These are phyloP conservation scores for Nakazawaea wickerhamii DNA, from an alignment of 805 yeast species.

Conservation along the genomic window DNA sequence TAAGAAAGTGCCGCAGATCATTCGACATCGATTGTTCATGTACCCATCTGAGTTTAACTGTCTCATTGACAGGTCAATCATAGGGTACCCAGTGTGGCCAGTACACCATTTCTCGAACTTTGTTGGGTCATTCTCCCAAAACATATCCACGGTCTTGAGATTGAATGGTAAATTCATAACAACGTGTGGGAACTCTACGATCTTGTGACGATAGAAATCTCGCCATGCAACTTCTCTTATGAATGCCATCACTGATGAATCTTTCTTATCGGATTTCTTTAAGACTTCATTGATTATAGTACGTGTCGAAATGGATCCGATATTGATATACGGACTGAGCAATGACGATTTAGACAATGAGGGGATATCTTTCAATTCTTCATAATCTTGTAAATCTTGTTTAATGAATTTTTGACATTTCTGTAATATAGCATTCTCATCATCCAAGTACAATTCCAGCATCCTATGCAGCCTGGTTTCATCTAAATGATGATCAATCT, in stretches of 20 bases:
- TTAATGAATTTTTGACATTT: conserved; percentile 15
- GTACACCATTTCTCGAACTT: conserved; percentile 45
- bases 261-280: conserved; percentile 21
- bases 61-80: conserved; percentile 56
- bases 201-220: conserved; percentile 48
- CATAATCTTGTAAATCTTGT: conserved; percentile 26
- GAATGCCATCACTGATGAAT: conserved; percentile 37
- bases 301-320: conserved; percentile 42
- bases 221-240: conserved; percentile 55
- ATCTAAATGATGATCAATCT: neutral
- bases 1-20: conserved; percentile 49
- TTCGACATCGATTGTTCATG: conserved; percentile 48
- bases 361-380: conserved; percentile 26
- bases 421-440: conserved; percentile 29
- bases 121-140: conserved; percentile 37
- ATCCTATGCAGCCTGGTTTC: conserved; percentile 13
- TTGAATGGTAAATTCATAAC: conserved; percentile 46
- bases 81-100: conserved; percentile 51
- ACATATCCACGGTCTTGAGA: conserved; percentile 33
- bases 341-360: conserved; percentile 31
- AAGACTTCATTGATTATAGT: conserved; percentile 29
- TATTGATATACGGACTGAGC: conserved; percentile 40
- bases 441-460: conserved; percentile 25
- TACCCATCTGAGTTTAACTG: conserved; percentile 46
- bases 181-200: conserved; percentile 44